These are phyloP conservation scores for Ramularia collo-cygni DNA, from an alignment of 2,329 filamentous ascomycete genomes.

Conservation along the genomic window DNA sequence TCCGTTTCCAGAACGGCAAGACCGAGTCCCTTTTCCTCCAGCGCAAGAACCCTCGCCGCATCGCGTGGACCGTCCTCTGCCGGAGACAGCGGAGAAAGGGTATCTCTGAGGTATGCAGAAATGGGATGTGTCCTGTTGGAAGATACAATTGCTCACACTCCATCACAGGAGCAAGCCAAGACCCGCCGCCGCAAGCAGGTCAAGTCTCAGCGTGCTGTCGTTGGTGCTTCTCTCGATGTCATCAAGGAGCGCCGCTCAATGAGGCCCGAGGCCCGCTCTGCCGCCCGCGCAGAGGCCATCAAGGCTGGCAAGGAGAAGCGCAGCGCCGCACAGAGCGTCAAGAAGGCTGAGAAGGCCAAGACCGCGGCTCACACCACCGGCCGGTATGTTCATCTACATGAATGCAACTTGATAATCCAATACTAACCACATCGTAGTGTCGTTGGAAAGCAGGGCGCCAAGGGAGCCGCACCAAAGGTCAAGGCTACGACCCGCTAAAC, in stretches of 20 bases:
- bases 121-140: too few relatives aligned
- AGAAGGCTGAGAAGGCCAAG: slow-evolving; percentile 99
- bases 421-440: slow-evolving; percentile 47
- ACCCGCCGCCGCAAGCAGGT: slow-evolving; percentile 97
- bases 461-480: slow-evolving; percentile 82
- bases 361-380: slow-evolving; percentile 69
- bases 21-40: slow-evolving; percentile 99
- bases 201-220: slow-evolving; percentile 98
- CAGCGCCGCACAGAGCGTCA: slow-evolving; percentile 73
- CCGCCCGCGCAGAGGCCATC: slow-evolving; percentile 83
- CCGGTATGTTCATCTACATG: slow-evolving; percentile 24
- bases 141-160: slow-evolving; percentile 13
- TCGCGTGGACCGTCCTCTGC: slow-evolving; percentile 97
- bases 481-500: slow-evolving; percentile 80
- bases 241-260: slow-evolving; percentile 97
- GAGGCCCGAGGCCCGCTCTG: slow-evolving; percentile 91
- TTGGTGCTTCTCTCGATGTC: slow-evolving; percentile 97
- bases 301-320: slow-evolving; percentile 99
- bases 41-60: slow-evolving; percentile 99
- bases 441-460: slow-evolving; percentile 89
- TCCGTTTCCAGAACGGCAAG: slow-evolving; percentile 99
- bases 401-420: background rate
- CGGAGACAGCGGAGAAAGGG: slow-evolving; percentile 99
- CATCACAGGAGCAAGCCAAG: slow-evolving; percentile 90
- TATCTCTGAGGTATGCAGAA: slow-evolving; percentile 93